Conservation (phyloP, 2,329 filamentous ascomycete species). For the Sarocladium oryzae region DNA sequence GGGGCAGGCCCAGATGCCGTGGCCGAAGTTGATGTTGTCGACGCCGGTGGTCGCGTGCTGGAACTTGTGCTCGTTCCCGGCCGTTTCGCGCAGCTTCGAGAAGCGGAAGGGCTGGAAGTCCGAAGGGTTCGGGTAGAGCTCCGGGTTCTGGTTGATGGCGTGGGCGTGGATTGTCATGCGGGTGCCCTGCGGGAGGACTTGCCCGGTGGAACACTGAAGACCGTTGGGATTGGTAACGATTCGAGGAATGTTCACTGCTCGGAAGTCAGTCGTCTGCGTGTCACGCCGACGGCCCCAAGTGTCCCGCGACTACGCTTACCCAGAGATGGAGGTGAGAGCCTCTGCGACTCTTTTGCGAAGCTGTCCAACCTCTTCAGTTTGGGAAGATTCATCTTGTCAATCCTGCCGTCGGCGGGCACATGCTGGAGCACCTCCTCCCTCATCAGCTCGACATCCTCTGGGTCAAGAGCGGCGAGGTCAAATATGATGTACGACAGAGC, state of each 20-base stretch:
- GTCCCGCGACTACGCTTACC: neutral
- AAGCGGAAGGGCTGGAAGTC: constrained; percentile 42
- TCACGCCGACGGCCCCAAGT: too few relatives aligned
- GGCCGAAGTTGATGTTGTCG: constrained; percentile 27
- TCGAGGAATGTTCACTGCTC: neutral
- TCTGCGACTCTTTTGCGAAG: constrained; percentile 12
- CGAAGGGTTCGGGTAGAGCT: neutral
- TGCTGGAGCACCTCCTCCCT: constrained; percentile 4
- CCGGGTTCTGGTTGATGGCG: constrained; percentile 1
- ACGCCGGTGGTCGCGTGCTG: constrained; percentile 38
- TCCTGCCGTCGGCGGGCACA: neutral
- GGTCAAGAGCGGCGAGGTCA: neutral
- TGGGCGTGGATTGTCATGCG: neutral
- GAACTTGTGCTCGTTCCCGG: constrained; percentile 19
- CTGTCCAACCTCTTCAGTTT: constrained; percentile 9
- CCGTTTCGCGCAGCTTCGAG: constrained; percentile 29
- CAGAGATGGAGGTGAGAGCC: neutral
- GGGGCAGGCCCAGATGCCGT: constrained; percentile 30
- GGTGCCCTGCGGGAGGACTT: neutral
- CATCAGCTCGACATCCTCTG: constrained; percentile 7
- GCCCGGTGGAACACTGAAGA: neutral
- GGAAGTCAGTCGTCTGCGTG: neutral
- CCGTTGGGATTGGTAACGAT: neutral
- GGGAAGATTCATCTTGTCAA: neutral
- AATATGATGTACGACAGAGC: neutral